Conservation (phyloP, 2,329 filamentous ascomycete genomes). For the Nothopassalora personata region DNA sequence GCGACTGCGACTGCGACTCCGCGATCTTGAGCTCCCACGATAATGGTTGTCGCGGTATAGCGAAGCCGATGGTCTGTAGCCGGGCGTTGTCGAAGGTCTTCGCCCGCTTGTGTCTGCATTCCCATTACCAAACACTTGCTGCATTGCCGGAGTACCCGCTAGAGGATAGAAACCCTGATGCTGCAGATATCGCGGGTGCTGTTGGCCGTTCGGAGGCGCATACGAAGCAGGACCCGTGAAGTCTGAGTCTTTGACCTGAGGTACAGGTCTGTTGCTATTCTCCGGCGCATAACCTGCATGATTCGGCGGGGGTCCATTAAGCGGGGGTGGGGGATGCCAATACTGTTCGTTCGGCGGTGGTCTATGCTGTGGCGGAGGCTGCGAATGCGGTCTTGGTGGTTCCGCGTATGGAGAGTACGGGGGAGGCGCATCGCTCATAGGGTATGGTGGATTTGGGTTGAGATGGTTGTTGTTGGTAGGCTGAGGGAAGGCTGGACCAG, state of each 20-base stretch:
- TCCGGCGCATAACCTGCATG: constrained; percentile 14
- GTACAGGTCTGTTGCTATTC: constrained; percentile 12
- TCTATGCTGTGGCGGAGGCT: constrained; percentile 28
- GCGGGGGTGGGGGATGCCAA: constrained; percentile 21
- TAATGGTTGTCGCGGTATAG: constrained; percentile 13
- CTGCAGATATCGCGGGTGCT: constrained; percentile 17
- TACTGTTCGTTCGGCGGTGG: constrained; percentile 16
- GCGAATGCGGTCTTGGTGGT: constrained; percentile 24
- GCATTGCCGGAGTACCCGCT: constrained; percentile 10
- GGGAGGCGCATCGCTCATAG: constrained; percentile 28
- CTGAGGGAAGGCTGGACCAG: constrained; percentile 7
- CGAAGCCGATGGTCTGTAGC: constrained; percentile 13
- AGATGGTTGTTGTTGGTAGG: constrained; percentile 8
- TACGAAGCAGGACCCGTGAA: constrained; percentile 3
- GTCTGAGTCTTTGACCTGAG: constrained; percentile 12
- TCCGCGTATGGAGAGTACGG: constrained; percentile 23
- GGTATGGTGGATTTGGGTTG: constrained; percentile 24
- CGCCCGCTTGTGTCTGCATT: constrained; percentile 4
- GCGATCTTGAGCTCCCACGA: constrained; percentile 10
- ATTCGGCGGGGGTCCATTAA: constrained; percentile 12
- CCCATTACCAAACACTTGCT: constrained; percentile 12
- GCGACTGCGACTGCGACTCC: constrained; percentile 7
- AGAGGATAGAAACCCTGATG: constrained; percentile 9
- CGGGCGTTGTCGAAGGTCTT: constrained; percentile 12
- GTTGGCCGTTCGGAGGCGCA: constrained; percentile 9